Percentiles rank a stretch among this genome's conserved stretches.
phyloP scores from a whole-genome alignment of 306 rosid species.

The Vigna unguiculata region DNA sequence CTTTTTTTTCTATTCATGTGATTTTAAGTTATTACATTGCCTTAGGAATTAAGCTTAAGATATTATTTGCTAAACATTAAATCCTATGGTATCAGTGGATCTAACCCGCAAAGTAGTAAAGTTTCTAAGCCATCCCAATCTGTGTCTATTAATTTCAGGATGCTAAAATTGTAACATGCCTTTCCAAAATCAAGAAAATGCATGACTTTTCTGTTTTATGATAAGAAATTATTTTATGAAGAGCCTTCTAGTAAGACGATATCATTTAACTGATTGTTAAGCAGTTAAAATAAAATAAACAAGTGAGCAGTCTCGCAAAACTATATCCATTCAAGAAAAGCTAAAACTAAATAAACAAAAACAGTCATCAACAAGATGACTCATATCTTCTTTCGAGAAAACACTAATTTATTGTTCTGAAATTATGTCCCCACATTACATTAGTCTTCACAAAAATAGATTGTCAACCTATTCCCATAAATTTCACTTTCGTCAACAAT shows the following conservation, averaged over 20 bases:
- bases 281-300: conserved; percentile 8
- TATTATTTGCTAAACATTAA: no score
- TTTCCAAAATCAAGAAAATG: conserved; percentile 27
- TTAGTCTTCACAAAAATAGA: neutral
- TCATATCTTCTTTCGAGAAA: neutral
- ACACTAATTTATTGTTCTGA: no score
- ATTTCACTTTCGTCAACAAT: neutral
- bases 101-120: neutral
- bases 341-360: neutral
- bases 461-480: neutral
- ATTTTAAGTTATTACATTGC: no score
- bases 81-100: no score
- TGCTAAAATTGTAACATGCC: neutral
- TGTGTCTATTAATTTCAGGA: neutral
- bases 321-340: conserved; percentile 19
- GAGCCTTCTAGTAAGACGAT: conserved; percentile 1
- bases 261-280: conserved; percentile 4
- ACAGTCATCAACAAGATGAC: neutral
- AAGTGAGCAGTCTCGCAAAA: conserved; percentile 20
- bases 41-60: no score
- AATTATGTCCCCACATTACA: neutral
- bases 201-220: neutral
- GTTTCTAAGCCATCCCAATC: conserved; percentile 18
- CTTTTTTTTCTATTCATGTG: no score
- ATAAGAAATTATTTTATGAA: conserved; percentile 23